Conservation (phyloP, 2,329 filamentous ascomycete species). For the Talaromyces sp. region DNA sequence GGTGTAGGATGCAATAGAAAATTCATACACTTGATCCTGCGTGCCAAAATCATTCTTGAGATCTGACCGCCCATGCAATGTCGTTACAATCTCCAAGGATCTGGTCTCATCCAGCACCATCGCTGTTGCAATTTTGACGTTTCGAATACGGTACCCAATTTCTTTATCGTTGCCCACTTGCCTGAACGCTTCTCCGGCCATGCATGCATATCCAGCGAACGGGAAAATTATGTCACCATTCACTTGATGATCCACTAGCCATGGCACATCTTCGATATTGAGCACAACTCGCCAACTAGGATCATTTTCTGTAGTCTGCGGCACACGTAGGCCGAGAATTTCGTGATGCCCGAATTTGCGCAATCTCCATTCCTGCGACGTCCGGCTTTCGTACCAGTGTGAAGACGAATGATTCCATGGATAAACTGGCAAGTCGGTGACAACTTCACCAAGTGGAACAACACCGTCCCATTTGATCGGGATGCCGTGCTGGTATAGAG, state of each 20-base stretch:
- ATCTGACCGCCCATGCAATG: too few relatives aligned
- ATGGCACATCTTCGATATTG: background rate
- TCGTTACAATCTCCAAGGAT: too few relatives aligned
- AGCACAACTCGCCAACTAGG: background rate
- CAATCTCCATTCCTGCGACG: background rate
- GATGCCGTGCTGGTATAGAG: too few relatives aligned
- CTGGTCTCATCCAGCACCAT: too few relatives aligned
- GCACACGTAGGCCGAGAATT: background rate
- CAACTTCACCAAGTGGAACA: too few relatives aligned
- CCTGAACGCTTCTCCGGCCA: conserved; percentile 19
- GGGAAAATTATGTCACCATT: background rate
- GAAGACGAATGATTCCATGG: conserved; percentile 14
- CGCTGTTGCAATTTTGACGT: too few relatives aligned
- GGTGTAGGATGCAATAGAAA: too few relatives aligned
- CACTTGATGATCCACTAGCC: background rate
- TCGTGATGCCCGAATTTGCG: background rate
- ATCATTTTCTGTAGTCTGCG: background rate
- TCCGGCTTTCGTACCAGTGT: conserved; percentile 16
- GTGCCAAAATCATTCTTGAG: too few relatives aligned
- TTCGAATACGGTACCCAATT: too few relatives aligned
- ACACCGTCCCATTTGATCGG: too few relatives aligned
- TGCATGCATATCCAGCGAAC: conserved; percentile 15
- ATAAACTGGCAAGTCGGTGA: conserved; percentile 13
- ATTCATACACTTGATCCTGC: too few relatives aligned
- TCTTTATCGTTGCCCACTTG: too few relatives aligned